Conservation (phyloP, 306 rosid genomes). For the Cucumis sativus region Cucumber_9930_V3 NC_026656.2:23950001-23950500, state of each 20-base stretch:
- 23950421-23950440: constrained; percentile 73
- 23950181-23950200: too few relatives aligned
- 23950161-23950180: too few relatives aligned
- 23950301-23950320: neutral
- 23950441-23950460: constrained; percentile 21
- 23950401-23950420: constrained; percentile 42
- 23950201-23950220: neutral
- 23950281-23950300: neutral
- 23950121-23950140: too few relatives aligned
- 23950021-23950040: too few relatives aligned
- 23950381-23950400: constrained; percentile 6
- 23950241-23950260: neutral
- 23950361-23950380: constrained; percentile 6
- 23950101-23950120: too few relatives aligned
- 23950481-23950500: constrained; percentile 85
- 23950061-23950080: too few relatives aligned
- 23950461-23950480: constrained; percentile 46
- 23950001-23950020: too few relatives aligned
- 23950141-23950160: too few relatives aligned
- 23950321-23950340: too few relatives aligned
- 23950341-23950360: neutral
- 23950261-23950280: neutral
- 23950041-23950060: too few relatives aligned
- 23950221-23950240: neutral
- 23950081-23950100: too few relatives aligned